These are phyloP conservation scores for Pichia sp. DNA, from an alignment of 1,139 yeast species.

Conservation along the genomic window DNA sequence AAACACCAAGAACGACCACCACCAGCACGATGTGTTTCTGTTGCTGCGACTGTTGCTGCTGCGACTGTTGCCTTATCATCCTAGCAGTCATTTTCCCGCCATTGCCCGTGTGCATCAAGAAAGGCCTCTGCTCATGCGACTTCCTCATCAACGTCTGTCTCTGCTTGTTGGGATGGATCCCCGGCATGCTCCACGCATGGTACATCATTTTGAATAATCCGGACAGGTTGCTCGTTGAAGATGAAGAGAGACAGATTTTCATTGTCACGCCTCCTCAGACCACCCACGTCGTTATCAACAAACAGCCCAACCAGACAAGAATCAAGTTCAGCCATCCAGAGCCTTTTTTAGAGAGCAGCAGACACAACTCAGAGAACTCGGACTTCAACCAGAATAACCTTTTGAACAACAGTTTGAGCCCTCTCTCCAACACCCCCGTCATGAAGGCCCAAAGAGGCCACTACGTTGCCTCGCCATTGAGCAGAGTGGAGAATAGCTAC, in stretches of 20 bases:
- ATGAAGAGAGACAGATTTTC: constrained; percentile 32
- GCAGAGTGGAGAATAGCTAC: constrained; percentile 8
- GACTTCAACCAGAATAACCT: background rate
- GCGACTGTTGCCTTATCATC: constrained; percentile 55
- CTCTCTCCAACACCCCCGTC: constrained; percentile 23
- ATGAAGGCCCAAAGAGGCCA: background rate
- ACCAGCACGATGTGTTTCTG: constrained; percentile 30
- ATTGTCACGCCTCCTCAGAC: constrained; percentile 26
- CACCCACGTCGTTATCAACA: constrained; percentile 23
- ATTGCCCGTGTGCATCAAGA: constrained; percentile 64
- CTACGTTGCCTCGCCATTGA: constrained; percentile 14
- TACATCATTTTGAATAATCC: constrained; percentile 47
- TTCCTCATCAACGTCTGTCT: constrained; percentile 56
- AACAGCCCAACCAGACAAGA: constrained; percentile 28
- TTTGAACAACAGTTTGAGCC: constrained; percentile 16
- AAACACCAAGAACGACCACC: too few relatives aligned
- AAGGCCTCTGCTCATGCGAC: constrained; percentile 62
- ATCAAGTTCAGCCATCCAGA: constrained; percentile 30
- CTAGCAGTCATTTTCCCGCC: constrained; percentile 67
- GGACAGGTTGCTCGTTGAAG: constrained; percentile 23
- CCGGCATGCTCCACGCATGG: constrained; percentile 67
- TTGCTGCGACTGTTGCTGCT: constrained; percentile 38
- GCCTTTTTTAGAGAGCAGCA: constrained; percentile 27
- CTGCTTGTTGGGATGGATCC: constrained; percentile 59
- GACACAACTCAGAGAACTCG: constrained; percentile 1